These are phyloP conservation scores for Capronia coronata DNA, from an alignment of 2,329 filamentous ascomycete genomes.

Conservation along the genomic window DNA sequence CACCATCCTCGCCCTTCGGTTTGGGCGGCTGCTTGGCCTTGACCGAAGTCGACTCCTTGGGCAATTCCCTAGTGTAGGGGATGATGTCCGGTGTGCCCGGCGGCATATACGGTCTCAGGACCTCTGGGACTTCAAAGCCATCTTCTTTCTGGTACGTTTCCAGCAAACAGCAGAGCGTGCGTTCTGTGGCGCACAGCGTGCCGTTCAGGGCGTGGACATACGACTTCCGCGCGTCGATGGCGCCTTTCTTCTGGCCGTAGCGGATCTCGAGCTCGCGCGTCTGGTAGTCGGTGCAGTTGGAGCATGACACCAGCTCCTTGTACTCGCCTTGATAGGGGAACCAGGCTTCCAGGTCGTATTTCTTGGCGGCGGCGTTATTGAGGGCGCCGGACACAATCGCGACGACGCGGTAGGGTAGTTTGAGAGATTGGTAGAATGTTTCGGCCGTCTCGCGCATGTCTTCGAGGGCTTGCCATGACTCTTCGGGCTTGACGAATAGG, in stretches of 20 bases:
- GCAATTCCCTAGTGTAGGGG: conserved; percentile 76
- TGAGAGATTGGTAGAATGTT: conserved; percentile 88
- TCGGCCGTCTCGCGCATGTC: conserved; percentile 86
- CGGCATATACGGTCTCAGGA: conserved; percentile 73
- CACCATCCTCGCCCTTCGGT: conserved; percentile 30
- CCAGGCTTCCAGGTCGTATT: conserved; percentile 94
- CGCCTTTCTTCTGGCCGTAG: conserved; percentile 72
- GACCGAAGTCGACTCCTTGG: conserved; percentile 63
- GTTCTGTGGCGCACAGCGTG: conserved; percentile 82
- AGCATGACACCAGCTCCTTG: conserved; percentile 96
- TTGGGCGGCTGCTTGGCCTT: conserved; percentile 44
- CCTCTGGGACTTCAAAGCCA: conserved; percentile 72
- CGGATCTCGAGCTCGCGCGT: conserved; percentile 88
- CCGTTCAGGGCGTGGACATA: conserved; percentile 93
- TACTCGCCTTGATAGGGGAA: conserved; percentile 96
- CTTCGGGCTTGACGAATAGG: conserved; percentile 72
- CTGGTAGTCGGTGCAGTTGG: conserved; percentile 98
- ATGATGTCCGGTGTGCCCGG: conserved; percentile 85
- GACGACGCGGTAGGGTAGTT: conserved; percentile 84
- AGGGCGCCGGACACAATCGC: conserved; percentile 93
- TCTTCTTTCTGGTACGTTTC: conserved; percentile 96
- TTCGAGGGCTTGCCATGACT: conserved; percentile 89
- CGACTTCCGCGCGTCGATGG: conserved; percentile 77
- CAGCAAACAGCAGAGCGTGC: conserved; percentile 86
- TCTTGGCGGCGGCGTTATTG: conserved; percentile 84